Conservation (phyloP, 176 grass and related monocot species). For the barley (Hordeum vulgare) region MorexV3_pseudomolecules_assembly NC_058524.1:479090816-479091315, state of each 20-base stretch:
- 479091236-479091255: too few species aligned
- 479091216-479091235: background rate
- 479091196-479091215: background rate
- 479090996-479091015: too few species aligned
- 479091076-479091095: background rate
- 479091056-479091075: background rate
- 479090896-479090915: background rate
- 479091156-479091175: background rate
- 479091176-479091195: background rate
- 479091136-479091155: background rate
- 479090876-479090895: background rate
- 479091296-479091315: too few species aligned
- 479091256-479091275: too few species aligned
- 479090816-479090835: background rate
- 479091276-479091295: too few species aligned
- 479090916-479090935: background rate
- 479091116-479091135: background rate
- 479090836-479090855: constrained; percentile 9
- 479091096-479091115: background rate
- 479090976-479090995: too few species aligned
- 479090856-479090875: background rate
- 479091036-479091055: background rate
- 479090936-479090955: background rate
- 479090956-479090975: background rate
- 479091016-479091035: background rate